These are phyloP conservation scores for Helianthus tuberosus DNA, from an alignment of 129 eudicot genomes.

Conservation along the genomic window DNA sequence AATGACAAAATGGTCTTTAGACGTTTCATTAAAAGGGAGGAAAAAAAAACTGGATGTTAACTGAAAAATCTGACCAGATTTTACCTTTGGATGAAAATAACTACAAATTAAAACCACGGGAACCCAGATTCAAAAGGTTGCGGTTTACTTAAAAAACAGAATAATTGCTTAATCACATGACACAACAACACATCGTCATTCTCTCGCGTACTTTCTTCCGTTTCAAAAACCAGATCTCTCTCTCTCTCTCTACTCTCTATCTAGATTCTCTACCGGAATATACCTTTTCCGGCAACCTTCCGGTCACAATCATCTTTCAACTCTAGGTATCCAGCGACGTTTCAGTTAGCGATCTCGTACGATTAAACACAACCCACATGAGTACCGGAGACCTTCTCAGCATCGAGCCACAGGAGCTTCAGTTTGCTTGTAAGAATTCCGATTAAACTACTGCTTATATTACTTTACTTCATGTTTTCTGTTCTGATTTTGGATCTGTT, in stretches of 20 bases:
- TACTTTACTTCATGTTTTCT: background rate
- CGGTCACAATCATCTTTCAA: too few relatives aligned
- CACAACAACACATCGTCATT: background rate
- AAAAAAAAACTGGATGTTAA: too few relatives aligned
- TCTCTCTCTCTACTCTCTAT: too few relatives aligned
- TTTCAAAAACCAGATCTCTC: conserved; percentile 31
- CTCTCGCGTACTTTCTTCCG: background rate
- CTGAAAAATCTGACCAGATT: too few relatives aligned
- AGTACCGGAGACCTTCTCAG: conserved; percentile 67
- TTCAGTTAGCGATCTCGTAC: background rate
- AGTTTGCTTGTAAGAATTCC: conserved; percentile 54
- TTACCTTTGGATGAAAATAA: too few relatives aligned
- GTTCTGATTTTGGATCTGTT: conserved; percentile 40
- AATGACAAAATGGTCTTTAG: too few relatives aligned
- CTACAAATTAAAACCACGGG: too few relatives aligned
- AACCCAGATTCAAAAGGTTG: too few relatives aligned
- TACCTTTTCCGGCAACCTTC: too few relatives aligned
- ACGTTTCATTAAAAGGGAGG: too few relatives aligned
- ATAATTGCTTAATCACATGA: background rate
- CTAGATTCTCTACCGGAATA: too few relatives aligned
- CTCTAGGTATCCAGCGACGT: conserved; percentile 11
- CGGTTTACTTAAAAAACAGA: background rate
- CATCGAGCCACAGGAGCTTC: conserved; percentile 75
- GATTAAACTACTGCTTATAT: background rate
- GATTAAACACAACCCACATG: conserved; percentile 37